Conservation (phyloP, 176 grass and related monocot genomes). For the Eragrostis curvula region DNA sequence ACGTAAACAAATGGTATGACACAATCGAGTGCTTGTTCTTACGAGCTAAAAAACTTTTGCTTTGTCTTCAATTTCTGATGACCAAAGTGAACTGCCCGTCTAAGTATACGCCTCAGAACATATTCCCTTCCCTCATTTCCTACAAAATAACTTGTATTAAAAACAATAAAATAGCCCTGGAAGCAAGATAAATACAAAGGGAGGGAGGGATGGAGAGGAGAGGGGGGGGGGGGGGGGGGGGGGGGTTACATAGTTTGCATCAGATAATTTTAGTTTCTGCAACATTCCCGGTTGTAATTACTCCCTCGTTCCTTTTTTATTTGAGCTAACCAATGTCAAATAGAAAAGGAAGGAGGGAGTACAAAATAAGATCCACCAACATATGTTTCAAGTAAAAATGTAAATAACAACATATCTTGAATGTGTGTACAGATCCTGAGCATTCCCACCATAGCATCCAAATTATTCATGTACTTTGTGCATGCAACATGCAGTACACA, state of each 20-base stretch:
- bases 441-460: neutral
- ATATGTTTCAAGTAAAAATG: neutral
- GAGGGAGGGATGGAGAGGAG: too few relatives aligned
- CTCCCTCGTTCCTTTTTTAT: too few relatives aligned
- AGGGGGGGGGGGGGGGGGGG: neutral
- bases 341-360: too few relatives aligned
- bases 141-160: slow-evolving; percentile 33
- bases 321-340: too few relatives aligned
- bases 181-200: slow-evolving; percentile 15
- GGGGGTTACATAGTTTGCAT: neutral
- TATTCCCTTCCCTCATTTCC: slow-evolving; percentile 97
- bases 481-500: neutral
- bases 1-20: neutral
- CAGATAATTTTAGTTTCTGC: neutral
- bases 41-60: slow-evolving; percentile 86
- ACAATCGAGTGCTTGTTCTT: slow-evolving; percentile 31
- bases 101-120: slow-evolving; percentile 93
- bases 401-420: slow-evolving; percentile 4
- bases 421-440: neutral
- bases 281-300: slow-evolving; percentile 9
- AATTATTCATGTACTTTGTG: neutral
- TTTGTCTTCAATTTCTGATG: slow-evolving; percentile 79
- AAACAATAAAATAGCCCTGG: neutral
- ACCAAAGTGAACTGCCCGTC: slow-evolving; percentile 91
- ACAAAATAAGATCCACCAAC: neutral